Percentiles rank a stretch among this genome's conserved stretches.
These are phyloP conservation scores for Parascedosporium putredinis DNA, from an alignment of 2,329 filamentous ascomycete genomes.

Conservation along the genomic window DNA sequence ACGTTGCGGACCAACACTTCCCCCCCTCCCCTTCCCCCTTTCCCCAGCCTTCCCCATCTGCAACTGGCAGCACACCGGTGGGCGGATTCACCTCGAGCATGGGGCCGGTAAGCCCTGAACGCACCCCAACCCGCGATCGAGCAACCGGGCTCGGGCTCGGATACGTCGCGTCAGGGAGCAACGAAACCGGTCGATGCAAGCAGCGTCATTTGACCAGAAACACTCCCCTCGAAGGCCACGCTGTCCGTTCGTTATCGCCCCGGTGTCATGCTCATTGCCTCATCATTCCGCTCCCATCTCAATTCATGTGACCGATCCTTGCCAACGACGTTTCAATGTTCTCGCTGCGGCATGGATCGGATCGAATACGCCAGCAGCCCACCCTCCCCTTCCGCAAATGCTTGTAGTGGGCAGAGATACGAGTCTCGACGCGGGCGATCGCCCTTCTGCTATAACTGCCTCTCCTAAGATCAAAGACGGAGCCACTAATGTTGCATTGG, in stretches of 20 bases:
- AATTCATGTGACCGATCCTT: background rate
- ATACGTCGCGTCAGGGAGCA: background rate
- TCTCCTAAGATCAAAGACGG: too few relatives aligned
- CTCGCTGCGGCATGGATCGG: background rate
- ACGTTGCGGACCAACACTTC: too few relatives aligned
- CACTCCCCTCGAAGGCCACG: background rate
- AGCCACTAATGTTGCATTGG: too few relatives aligned
- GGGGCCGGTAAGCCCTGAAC: too few relatives aligned
- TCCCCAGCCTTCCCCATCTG: background rate
- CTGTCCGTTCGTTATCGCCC: background rate
- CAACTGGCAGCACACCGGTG: background rate
- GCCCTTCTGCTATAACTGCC: too few relatives aligned
- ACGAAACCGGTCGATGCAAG: background rate
- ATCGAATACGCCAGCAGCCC: background rate
- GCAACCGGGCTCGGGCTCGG: background rate
- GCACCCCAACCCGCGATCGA: too few relatives aligned
- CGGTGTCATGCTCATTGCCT: background rate
- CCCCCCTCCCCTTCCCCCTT: background rate
- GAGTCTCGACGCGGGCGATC: background rate
- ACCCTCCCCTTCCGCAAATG: background rate
- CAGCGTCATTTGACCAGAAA: background rate
- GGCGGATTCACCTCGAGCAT: background rate
- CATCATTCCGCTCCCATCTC: too few relatives aligned
- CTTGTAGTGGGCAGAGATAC: background rate
- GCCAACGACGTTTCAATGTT: background rate